A percentile compares a stretch with the other conserved stretches of the same genome.
These are phyloP conservation scores for Penicillium sp. DNA, from an alignment of 2,329 filamentous ascomycete genomes.

Conservation along the genomic window DNA sequence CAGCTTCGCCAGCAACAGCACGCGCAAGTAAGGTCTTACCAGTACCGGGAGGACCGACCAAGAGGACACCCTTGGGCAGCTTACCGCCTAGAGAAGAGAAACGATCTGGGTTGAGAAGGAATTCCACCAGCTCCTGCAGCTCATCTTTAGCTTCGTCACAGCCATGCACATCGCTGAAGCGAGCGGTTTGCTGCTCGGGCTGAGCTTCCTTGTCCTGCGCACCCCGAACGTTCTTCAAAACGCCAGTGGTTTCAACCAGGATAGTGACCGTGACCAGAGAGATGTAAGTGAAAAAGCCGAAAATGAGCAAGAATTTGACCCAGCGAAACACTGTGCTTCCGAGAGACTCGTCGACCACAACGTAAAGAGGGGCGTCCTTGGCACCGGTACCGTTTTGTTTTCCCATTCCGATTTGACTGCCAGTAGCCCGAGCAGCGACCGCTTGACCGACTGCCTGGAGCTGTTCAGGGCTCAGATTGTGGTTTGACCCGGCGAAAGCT, in stretches of 20 bases:
- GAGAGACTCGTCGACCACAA: conserved; percentile 88
- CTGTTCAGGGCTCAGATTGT: conserved; percentile 57
- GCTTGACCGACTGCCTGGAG: conserved; percentile 79
- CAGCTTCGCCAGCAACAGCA: conserved; percentile 93
- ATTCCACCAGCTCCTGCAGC: conserved; percentile 93
- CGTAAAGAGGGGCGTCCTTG: conserved; percentile 85
- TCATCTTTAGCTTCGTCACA: conserved; percentile 99
- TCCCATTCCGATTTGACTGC: conserved; percentile 60
- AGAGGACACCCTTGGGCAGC: conserved; percentile 90
- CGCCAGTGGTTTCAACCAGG: conserved; percentile 74
- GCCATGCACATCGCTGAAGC: conserved; percentile 91
- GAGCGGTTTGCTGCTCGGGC: conserved; percentile 85
- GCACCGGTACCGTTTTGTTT: conserved; percentile 60
- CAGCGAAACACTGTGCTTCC: conserved; percentile 80
- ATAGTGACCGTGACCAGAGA: conserved; percentile 76
- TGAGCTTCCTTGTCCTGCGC: conserved; percentile 78
- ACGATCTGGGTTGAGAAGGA: conserved; percentile 86
- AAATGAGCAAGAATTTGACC: conserved; percentile 81
- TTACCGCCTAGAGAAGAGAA: conserved; percentile 95
- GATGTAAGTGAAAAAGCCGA: conserved; percentile 75
- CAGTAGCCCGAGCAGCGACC: conserved; percentile 68
- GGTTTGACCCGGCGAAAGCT: conserved; percentile 26
- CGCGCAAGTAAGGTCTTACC: conserved; percentile 95
- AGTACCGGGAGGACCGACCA: conserved; percentile 93
- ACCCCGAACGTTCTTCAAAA: conserved; percentile 74